Conservation (phyloP, 2,329 filamentous ascomycete genomes). For the Calonectria pauciramosa region DNA sequence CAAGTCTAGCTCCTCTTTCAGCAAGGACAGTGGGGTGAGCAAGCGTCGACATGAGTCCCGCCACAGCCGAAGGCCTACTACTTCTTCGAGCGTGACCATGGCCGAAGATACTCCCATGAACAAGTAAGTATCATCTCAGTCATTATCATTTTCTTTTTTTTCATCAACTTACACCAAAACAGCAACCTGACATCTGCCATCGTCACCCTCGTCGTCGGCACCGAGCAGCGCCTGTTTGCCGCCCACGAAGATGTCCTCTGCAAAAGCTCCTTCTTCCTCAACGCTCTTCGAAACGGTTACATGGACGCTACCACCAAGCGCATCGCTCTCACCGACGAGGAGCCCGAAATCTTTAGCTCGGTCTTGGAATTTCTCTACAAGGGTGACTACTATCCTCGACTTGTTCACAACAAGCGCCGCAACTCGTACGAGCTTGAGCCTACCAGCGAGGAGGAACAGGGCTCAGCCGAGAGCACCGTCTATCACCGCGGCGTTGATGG, state of each 20-base stretch:
- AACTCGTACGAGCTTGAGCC: slow-evolving; percentile 88
- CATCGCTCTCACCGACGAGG: slow-evolving; percentile 85
- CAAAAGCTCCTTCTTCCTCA: slow-evolving; percentile 81
- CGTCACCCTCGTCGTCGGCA: slow-evolving; percentile 85
- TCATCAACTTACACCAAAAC: slow-evolving; percentile 24
- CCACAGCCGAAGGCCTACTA: slow-evolving; percentile 60
- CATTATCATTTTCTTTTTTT: background rate
- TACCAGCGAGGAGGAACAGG: slow-evolving; percentile 59
- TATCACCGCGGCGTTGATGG: slow-evolving; percentile 75
- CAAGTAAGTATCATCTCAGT: slow-evolving; percentile 55
- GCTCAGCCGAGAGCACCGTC: slow-evolving; percentile 73
- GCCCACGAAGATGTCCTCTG: slow-evolving; percentile 89
- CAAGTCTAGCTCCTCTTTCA: slow-evolving; percentile 68
- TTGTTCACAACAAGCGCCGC: slow-evolving; percentile 84
- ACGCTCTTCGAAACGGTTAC: slow-evolving; percentile 52
- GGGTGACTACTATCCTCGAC: slow-evolving; percentile 89
- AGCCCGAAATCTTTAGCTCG: slow-evolving; percentile 91
- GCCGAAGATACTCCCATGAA: slow-evolving; percentile 57
- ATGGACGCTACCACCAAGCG: slow-evolving; percentile 67
- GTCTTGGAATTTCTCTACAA: slow-evolving; percentile 94
- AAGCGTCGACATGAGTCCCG: slow-evolving; percentile 68
- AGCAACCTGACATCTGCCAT: slow-evolving; percentile 76
- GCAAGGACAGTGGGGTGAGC: slow-evolving; percentile 66
- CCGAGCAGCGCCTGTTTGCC: slow-evolving; percentile 88
- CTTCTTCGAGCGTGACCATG: slow-evolving; percentile 56